Evolutionary conservation across 371 early-diverging fungal genomes (phyloP), one percentile per base, ranked within the genome.

Genomic region (Lichtheimia hyalospora): DNA sequence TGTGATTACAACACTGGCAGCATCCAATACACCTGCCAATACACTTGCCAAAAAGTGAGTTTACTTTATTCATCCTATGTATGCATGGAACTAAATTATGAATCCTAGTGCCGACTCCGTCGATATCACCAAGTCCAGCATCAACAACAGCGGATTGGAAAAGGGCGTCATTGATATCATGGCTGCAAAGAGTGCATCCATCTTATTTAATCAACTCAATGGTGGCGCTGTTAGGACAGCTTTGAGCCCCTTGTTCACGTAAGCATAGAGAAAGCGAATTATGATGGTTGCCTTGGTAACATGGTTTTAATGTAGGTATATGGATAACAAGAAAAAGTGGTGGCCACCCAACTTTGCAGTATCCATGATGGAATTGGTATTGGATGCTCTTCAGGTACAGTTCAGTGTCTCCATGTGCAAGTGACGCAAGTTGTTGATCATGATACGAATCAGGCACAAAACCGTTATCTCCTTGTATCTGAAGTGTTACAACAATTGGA

Each of bases 391-490:
- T 18, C 83, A 79, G 71, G 82, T 82, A 71, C 44, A 20, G 20
- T 49, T n/a, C n/a, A n/a, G 23, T 5, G 8, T 16, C 5, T 20
- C n/a, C n/a, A n/a, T n/a, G n/a, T n/a, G n/a, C n/a, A n/a, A n/a
- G n/a, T n/a, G n/a, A n/a, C n/a, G n/a, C n/a, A n/a, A n/a, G n/a
- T n/a, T n/a, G n/a, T 34, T 34, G 10, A 1, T 34, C 6, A 34
- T 34, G 27, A 34, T 34, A 8, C 8, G 10, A 5, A 3, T 53
- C 49, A 85, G 75, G 75, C 87, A 15, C 89, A 91, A 74, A 81
- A 86, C 63, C 86, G 87, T 4, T 84, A 88, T 58, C 68, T 89
- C 46, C 67, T 90, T 2, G 81, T 90, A 4, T 82, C 84, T 5
- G 79, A 82, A 27, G 63, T 92, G 16, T 63, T 92, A 49, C 80